Evolutionary conservation across 2,329 filamentous ascomycete species (phyloP), one percentile per base, ranked within the genome.

Genomic region (Verticillium isaacii): DNA sequence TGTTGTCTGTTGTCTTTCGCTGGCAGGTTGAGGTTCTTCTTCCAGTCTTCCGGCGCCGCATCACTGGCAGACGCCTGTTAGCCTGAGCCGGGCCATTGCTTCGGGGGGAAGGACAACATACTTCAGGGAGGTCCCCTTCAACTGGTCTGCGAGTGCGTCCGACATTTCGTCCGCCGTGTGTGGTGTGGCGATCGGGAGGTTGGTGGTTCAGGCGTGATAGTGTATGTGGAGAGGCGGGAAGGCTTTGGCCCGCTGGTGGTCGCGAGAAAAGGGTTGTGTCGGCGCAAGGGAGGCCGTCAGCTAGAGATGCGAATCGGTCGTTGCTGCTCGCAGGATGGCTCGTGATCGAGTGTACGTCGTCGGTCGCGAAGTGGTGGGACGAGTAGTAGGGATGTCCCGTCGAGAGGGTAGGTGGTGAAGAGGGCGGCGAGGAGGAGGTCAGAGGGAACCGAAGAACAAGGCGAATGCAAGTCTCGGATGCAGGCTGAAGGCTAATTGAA

Each of bases 1-100:
- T 95, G 91, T 69, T 89, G 87, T 77, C 91, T 85, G 70, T 81
- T 87, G 74, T 95, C 91, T 75, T 89, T 91, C 61, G 84, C 77
- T 59, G 91, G 91, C 63, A 90, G 76, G 67, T 90, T 92, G 63
- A 94, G 77, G 63, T 77, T 85, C 71, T 87, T 84, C 78, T 91
- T 91, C 91, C 91, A 94, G 72, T 92, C 87, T 34, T 86, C 85
- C 64, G 81, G 74, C 69, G 77, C 73, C 66, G 78, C 67, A 68
- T 75, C 78, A 71, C 45, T 86, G 81, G 73, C 79, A 82, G 69
- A 68, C 61, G 71, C 72, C 5, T 66, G 72, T 78, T 69, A 78
- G 75, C 36, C 36, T 72, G 62, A 65, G 66, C 69, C 32, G 29
- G 55, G 37, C 12, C 19, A 45, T 58, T 29, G 23, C 29, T 29